Conservation (phyloP, 805 yeast genomes). For the Starmera quercuum region DNA sequence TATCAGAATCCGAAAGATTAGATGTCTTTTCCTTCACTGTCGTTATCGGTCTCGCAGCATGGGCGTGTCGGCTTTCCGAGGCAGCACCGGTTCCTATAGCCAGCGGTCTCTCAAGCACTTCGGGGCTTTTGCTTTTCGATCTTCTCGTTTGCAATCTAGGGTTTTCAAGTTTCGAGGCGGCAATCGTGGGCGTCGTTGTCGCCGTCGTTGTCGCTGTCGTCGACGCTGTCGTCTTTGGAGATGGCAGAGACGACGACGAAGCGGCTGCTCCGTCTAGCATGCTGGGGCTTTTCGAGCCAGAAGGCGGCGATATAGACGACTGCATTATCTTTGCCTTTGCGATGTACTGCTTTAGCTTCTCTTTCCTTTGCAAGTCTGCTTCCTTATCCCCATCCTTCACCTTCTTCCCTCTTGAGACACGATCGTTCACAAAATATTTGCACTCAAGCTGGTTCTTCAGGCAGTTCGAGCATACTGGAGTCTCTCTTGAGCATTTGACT, state of each 20-base stretch:
- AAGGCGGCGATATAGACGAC: background rate
- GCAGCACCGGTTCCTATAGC: too few relatives aligned
- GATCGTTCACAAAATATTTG: conserved; percentile 49
- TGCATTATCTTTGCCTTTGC: conserved; percentile 14
- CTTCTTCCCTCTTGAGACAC: conserved; percentile 31
- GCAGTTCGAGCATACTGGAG: conserved; percentile 46
- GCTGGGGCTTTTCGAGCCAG: too few relatives aligned
- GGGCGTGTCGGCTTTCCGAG: too few relatives aligned
- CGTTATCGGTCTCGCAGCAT: too few relatives aligned
- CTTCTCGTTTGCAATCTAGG: too few relatives aligned
- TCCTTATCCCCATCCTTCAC: conserved; percentile 15
- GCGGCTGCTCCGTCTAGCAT: too few relatives aligned
- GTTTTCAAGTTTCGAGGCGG: too few relatives aligned
- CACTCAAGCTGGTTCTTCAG: conserved; percentile 38
- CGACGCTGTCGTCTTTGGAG: too few relatives aligned
- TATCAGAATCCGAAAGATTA: conserved; percentile 19
- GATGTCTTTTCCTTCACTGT: background rate
- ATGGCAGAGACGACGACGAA: too few relatives aligned
- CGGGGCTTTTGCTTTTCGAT: too few relatives aligned
- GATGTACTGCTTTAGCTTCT: conserved; percentile 16
- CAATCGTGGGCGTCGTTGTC: background rate
- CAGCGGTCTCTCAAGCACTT: too few relatives aligned
- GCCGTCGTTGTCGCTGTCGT: background rate
- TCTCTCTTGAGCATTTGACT: conserved; percentile 46
- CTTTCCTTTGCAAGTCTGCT: conserved; percentile 15